Evolutionary conservation across 2,329 filamentous ascomycete genomes (phyloP), one percentile per base, ranked within the genome.

Genomic region (Cadophora sp.): DNA sequence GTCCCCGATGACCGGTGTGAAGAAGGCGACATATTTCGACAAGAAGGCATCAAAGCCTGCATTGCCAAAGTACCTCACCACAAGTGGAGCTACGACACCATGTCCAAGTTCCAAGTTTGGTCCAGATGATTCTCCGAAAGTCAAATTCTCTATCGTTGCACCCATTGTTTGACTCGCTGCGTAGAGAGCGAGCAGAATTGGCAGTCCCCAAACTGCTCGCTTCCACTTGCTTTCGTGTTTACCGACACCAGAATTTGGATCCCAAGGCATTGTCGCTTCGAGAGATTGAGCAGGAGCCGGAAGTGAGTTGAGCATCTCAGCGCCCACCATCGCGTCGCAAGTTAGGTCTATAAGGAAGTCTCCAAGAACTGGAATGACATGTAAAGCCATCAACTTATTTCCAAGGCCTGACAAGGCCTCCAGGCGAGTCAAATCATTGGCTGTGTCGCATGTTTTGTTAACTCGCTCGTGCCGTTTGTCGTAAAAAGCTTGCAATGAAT

Each of bases 221-320:
- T 65, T 14, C 61, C 73, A 39, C 43, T 69, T 65, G 27, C 66
- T 76, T 59, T 77, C 76, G 4, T 73, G 70, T 45, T 74, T 71
- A 5, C 73, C 74, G 24, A 71, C 53, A 16, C 75, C 75, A 39
- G 71, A 65, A 27, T 73, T 67, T 9, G 70, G 73, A 50, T 78
- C 75, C 70, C 73, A 77, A 0, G 74, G 71, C 73, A 77, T 76
- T 1, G 69, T 75, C 11, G 73, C 63, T 22, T 27, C 51, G 3
- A 73, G 43, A 13, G 68, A 65, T 33, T 69, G 63, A 36, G 70
- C 62, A 24, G 77, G 77, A 3, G 65, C 56, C 20, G 76, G 75
- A 0, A 79, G 68, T 47, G 66, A 74, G 11, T 78, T 72, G 3
- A 79, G 60, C 20, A 66, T 67, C 20, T 75, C 73, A 3, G 76